Evolutionary conservation across 805 yeast species (phyloP), one percentile per base, ranked within the genome.

Genomic region (Brettanomyces bruxellensis): DNA sequence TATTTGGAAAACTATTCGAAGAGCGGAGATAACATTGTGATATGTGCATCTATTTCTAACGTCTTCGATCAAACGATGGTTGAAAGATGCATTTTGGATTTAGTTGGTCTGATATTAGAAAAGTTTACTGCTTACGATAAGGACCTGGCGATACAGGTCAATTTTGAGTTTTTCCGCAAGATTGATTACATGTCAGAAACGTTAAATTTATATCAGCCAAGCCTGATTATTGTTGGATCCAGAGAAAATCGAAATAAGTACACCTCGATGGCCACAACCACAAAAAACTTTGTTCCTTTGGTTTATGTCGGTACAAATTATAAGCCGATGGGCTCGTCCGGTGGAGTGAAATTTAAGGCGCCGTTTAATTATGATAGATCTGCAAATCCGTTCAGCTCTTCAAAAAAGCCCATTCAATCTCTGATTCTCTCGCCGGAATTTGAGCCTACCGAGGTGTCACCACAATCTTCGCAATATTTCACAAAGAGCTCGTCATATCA

Each of bases 1-100:
- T 67, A 77, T 8, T 56, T 83, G 14, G 66, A 68, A 38, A 66
- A 70, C 40, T 61, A 80, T 7, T 65, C 79, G 5, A 73, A 72
- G 46, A 65, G 78, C 54, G 86, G 88, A 12, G 95, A 86, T 60
- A 72, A 76, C 38, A 61, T 86, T 3, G 75, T 86, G 1, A 70
- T 86, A 3, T 58, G 60, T 38, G 56, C 57, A 34, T 62, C 67
- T 11, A 46, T 62, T 28, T 55, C 55, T 37, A 53, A 54, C 40
- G 49, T 52, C 9, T 45, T 46, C 34, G 54, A 58, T 42, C 55
- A 56, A 13, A 45, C 47, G 6, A 45, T 53, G 41, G 45, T 57
- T 14, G 53, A 58, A 12, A 51, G 52, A 5, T 57, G 53, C 28
- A 46, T 58, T n/a, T 41, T 49, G n/a, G 58, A 56, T 47, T 61